These are phyloP conservation scores for Cucurbitaria berberidis DNA, from an alignment of 2,329 filamentous ascomycete genomes.

Conservation along the genomic window DNA sequence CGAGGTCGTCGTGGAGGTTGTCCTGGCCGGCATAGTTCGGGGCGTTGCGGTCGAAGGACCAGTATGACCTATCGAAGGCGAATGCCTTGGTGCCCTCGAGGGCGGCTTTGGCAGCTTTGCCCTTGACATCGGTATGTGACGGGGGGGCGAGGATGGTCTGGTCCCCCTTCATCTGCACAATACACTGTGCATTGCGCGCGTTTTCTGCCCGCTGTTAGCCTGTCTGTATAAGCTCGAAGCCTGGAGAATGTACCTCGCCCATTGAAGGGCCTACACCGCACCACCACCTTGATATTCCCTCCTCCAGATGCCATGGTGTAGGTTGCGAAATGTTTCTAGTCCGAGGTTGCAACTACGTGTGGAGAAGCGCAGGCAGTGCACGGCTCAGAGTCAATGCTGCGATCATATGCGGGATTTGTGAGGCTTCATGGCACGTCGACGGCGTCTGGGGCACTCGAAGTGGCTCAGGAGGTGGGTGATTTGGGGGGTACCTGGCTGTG, in stretches of 20 bases:
- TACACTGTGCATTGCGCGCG: constrained; percentile 91
- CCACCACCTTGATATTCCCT: constrained; percentile 99
- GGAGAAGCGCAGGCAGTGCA: constrained; percentile 21
- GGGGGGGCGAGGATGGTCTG: constrained; percentile 87
- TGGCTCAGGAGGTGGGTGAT: constrained; percentile 32
- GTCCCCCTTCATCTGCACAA: constrained; percentile 92
- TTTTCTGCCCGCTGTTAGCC: constrained; percentile 68
- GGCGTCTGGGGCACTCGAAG: constrained; percentile 1
- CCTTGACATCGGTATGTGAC: constrained; percentile 59
- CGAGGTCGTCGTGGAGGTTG: constrained; percentile 85
- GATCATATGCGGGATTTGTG: constrained; percentile 32
- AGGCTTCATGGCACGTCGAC: constrained; percentile 39
- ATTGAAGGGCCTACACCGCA: constrained; percentile 95
- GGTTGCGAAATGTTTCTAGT: constrained; percentile 8
- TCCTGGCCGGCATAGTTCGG: constrained; percentile 88
- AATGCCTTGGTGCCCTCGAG: constrained; percentile 79
- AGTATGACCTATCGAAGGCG: constrained; percentile 96
- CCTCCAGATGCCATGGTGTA: constrained; percentile 72
- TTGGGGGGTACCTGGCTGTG: constrained; percentile 10
- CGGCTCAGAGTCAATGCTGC: constrained; percentile 16
- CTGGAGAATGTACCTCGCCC: constrained; percentile 71
- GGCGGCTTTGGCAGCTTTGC: constrained; percentile 70
- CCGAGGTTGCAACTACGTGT: constrained; percentile 6
- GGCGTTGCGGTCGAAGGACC: constrained; percentile 89
- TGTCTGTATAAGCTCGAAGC: neutral